phyloP scores from a whole-genome alignment of 805 yeast genomes.

The Vanderwaltozyma tropicalis region DNA sequence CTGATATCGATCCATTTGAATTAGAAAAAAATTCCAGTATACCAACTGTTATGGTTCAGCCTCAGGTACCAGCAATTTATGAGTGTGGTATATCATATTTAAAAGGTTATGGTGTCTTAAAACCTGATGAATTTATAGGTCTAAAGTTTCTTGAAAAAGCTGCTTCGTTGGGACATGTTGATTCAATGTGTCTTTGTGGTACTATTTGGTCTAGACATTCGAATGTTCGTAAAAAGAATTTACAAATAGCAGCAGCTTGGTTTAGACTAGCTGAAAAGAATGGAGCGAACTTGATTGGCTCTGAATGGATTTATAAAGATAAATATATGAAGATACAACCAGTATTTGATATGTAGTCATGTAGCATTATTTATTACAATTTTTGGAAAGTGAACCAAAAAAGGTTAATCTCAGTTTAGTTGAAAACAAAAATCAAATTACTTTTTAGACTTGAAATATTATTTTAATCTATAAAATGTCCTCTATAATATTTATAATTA shows the following conservation, averaged over 20 bases:
- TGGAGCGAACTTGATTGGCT: slow-evolving; percentile 54
- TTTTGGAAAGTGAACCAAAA: no score
- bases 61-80: slow-evolving; percentile 41
- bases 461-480: neutral
- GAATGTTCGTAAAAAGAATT: slow-evolving; percentile 43
- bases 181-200: slow-evolving; percentile 63
- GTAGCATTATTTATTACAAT: no score
- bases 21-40: slow-evolving; percentile 21
- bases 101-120: slow-evolving; percentile 43
- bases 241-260: slow-evolving; percentile 58
- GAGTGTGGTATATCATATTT: slow-evolving; percentile 51
- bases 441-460: neutral
- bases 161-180: slow-evolving; percentile 55
- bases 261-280: slow-evolving; percentile 51
- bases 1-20: slow-evolving; percentile 28
- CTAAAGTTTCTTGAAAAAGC: slow-evolving; percentile 51
- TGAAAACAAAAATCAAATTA: no score
- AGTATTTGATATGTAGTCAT: no score
- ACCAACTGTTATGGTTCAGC: slow-evolving; percentile 33
- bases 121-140: slow-evolving; percentile 44
- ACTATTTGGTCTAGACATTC: slow-evolving; percentile 53
- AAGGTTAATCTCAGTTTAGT: no score
- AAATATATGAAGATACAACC: slow-evolving; percentile 41
- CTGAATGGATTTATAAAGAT: slow-evolving; percentile 66
- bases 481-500: neutral